These are phyloP conservation scores for Aspergillus puulaauensis DNA, from an alignment of 2,329 filamentous ascomycete genomes.

Conservation along the genomic window DNA sequence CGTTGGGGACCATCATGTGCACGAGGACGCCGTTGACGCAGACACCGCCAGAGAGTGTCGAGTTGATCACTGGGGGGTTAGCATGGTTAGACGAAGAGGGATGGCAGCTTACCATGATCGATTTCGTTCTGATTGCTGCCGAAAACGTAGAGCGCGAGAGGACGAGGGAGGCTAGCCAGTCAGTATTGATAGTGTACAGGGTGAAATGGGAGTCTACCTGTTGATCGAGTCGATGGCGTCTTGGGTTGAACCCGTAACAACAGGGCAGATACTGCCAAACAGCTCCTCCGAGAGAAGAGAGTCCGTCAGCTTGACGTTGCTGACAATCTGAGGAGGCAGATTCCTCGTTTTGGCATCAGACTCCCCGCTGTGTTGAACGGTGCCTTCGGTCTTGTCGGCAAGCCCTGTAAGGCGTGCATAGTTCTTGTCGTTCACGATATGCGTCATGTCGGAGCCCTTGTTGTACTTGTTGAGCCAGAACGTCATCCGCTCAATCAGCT, in stretches of 20 bases:
- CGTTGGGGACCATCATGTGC: slow-evolving; percentile 6
- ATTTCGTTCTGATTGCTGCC: slow-evolving; percentile 37
- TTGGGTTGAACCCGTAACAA: slow-evolving; percentile 30
- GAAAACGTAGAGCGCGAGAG: slow-evolving; percentile 46
- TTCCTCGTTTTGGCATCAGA: slow-evolving; percentile 29
- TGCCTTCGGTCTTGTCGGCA: slow-evolving; percentile 37
- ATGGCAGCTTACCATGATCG: slow-evolving; percentile 12
- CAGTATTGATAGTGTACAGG: not conserved
- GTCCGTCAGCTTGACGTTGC: slow-evolving; percentile 36
- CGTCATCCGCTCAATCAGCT: slow-evolving; percentile 36
- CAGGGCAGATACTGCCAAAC: slow-evolving; percentile 47
- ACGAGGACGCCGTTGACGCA: slow-evolving; percentile 13
- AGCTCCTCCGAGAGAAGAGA: slow-evolving; percentile 47
- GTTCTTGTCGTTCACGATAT: slow-evolving; percentile 46
- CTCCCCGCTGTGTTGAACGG: slow-evolving; percentile 37
- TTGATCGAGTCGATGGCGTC: slow-evolving; percentile 7
- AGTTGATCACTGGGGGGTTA: not conserved
- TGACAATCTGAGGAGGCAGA: slow-evolving; percentile 42
- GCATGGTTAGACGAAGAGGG: not conserved
- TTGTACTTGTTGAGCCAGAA: slow-evolving; percentile 33
- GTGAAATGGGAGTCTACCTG: not conserved
- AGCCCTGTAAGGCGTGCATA: slow-evolving; percentile 43
- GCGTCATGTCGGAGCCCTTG: slow-evolving; percentile 19
- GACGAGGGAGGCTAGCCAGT: slow-evolving; percentile 33
- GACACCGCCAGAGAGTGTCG: slow-evolving; percentile 12